Percentiles rank a stretch among this genome's conserved stretches.
These are phyloP conservation scores for Corchorus capsularis DNA, from an alignment of 345 rosid genomes.

Conservation along the genomic window DNA sequence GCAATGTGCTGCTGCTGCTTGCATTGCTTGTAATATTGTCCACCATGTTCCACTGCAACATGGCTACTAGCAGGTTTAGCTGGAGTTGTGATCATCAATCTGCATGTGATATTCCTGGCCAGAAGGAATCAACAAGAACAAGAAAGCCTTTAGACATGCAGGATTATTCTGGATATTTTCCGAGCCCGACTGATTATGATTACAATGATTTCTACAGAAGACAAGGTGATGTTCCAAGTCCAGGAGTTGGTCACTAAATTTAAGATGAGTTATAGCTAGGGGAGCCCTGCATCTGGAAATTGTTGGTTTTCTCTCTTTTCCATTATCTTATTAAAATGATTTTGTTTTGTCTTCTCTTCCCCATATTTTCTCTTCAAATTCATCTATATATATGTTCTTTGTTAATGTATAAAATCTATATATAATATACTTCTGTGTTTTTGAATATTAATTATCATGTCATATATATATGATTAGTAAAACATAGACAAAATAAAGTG, in stretches of 20 bases:
- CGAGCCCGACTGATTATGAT: constrained; percentile 19
- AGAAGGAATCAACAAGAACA: background rate
- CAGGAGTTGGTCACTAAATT: constrained; percentile 20
- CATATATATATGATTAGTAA: background rate
- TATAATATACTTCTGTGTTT: constrained; percentile 2
- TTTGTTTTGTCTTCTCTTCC: background rate
- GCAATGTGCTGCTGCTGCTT: constrained; percentile 8
- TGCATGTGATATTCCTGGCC: background rate
- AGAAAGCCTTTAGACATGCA: constrained; percentile 9
- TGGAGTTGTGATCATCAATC: background rate
- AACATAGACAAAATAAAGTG: background rate
- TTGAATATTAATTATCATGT: background rate
- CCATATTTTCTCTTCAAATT: background rate
- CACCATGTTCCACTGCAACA: background rate
- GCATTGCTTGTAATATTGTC: constrained; percentile 2
- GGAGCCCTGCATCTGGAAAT: background rate
- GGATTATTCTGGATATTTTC: constrained; percentile 10
- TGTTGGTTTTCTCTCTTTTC: background rate
- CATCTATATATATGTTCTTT: background rate
- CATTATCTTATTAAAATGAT: background rate
- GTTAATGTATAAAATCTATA: background rate
- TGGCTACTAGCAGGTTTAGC: constrained; percentile 7
- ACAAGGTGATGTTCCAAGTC: constrained; percentile 28
- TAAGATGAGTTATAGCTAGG: background rate
- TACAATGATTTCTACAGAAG: constrained; percentile 14